These are phyloP conservation scores for Collybiopsis confluens DNA, from an alignment of 768 basidiomycete species.

Conservation along the genomic window DNA sequence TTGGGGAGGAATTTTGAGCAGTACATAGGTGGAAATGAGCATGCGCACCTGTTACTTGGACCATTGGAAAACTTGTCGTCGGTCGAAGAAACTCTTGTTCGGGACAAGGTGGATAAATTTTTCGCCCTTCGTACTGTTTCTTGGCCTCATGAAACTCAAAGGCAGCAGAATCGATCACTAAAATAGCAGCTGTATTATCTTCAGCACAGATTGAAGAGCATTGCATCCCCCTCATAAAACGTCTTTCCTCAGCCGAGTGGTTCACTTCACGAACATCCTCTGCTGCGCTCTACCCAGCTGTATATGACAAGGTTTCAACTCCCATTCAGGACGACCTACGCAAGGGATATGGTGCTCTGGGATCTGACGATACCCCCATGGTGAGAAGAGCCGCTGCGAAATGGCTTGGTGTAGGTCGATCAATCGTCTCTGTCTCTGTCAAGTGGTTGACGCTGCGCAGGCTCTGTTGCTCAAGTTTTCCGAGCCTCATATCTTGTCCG, in stretches of 20 bases:
- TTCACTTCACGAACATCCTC: constrained; percentile 97
- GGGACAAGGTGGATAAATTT: constrained; percentile 78
- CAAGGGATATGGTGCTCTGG: constrained; percentile 76
- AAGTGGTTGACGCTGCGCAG: constrained; percentile 36
- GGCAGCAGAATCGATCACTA: constrained; percentile 96
- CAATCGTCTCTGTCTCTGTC: not conserved
- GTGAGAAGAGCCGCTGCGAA: constrained; percentile 94
- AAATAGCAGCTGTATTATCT: constrained; percentile 75
- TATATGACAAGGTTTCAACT: constrained; percentile 76
- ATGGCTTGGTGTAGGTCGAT: constrained; percentile 81
- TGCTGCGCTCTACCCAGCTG: constrained; percentile 87
- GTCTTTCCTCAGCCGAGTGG: constrained; percentile 93
- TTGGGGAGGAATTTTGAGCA: constrained; percentile 89
- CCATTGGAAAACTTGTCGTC: constrained; percentile 94
- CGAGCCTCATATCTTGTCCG: constrained; percentile 76
- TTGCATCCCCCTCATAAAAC: constrained; percentile 87
- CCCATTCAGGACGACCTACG: constrained; percentile 82
- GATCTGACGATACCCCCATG: constrained; percentile 97
- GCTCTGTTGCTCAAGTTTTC: constrained; percentile 75
- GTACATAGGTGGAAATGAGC: constrained; percentile 86
- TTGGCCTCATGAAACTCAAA: constrained; percentile 26
- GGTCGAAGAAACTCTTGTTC: constrained; percentile 95
- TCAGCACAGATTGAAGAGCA: constrained; percentile 79
- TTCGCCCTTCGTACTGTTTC: not conserved
- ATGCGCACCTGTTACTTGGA: constrained; percentile 83